Evolutionary conservation across 768 basidiomycete genomes (phyloP), one percentile per base, ranked within the genome.

Genomic region (Boletus coccyginus): DNA sequence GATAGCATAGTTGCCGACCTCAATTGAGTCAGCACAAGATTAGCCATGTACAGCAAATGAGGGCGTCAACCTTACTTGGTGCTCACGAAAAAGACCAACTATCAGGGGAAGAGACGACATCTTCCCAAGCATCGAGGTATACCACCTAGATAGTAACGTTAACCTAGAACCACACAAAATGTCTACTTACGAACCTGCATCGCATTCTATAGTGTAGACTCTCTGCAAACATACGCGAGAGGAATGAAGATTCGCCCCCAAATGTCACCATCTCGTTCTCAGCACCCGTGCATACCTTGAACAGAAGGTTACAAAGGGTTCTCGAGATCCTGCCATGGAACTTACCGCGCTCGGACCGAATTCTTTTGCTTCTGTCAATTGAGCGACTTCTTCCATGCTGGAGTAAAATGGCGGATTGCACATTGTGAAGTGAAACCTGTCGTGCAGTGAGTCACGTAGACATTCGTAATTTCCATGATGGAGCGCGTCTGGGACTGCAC

Each of bases 351-450:
- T 85, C 0, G 96, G 89, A 7, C 73, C 75, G 14, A 76, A 69
- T 46, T 82, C 82, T 63, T 98, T 98, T 7, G 74, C 73, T 19
- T 79, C 78, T 0, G 84, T 81, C 2, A 84, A 85, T 3, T 70
- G 66, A 0, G 64, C 60, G 9, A 94, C 79, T 55, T 98, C 96
- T 32, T 85, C 82, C 1, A 69, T 65, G 54, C 85, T 90, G n/a
- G 76, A 68, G 66, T 97, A 98, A 71, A 99, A 99, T 0, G 96
- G 96, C 0, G 96, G 96, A 69, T 98, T 99, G 73, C 95, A 98
- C 85, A 98, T 92, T 0, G 86, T 84, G 61, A 96, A 93, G 55
- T 88, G 83, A 63, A 86, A 84, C 5, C 82, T 85, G 50, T 12
- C 12, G 11, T 24, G 19, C 1, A 3, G 41, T 53, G 29, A 52